Base-by-base conservation (phyloP, 169 alveolate species). In the Eimeria tenella region DNA sequence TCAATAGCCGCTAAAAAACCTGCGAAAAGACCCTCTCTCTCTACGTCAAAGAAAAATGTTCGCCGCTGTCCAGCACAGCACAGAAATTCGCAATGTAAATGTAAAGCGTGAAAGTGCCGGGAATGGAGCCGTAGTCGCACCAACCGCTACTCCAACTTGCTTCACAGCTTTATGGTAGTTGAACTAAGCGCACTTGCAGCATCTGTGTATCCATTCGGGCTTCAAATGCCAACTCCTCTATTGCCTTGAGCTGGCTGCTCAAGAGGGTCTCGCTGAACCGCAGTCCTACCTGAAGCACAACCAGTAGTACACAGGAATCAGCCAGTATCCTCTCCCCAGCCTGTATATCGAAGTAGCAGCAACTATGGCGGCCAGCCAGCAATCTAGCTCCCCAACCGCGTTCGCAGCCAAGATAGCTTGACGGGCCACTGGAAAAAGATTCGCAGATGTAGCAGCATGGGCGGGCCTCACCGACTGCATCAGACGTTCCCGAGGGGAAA, bases 1-100 rank as follows among this genome's bases (percentile, higher is more conserved):
- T 97, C 98, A 63, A 97, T 96, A 6, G 97, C 97, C 42, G 96
- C 96, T 70, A 97, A 93, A 73, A 96, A 95, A 6, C 98, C 98
- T 55, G 98, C 96, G 83, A 97, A 93, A 4, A 95, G 94, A 6
- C 97, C 98, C 25, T 75, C 93, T 31, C 94, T 94, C 77, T 68
- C 87, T 23, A 95, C 84, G 53, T 96, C 94, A n/a, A 75, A 23
- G 65, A 95, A 93, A 65, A 95, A 60, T 23, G 60, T 25, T 42
- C 96, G 63, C 90, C 97, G 90, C 94, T 96, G 97, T 68, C 60
- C 11, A 15, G 50, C 13, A 50, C 65, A 50, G 52, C 77, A 53
- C 50, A 86, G 52, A 19, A 23, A n/a, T n/a, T n/a, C n/a, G n/a
- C 7, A 8, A 74, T 31, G 25, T 31, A 74, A 15, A 74, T 31